A percentile compares a stretch with the other conserved stretches of the same genome.
Evolutionary conservation across 345 rosid genomes (phyloP).

Genomic region (Citropsis articulata): DNA sequence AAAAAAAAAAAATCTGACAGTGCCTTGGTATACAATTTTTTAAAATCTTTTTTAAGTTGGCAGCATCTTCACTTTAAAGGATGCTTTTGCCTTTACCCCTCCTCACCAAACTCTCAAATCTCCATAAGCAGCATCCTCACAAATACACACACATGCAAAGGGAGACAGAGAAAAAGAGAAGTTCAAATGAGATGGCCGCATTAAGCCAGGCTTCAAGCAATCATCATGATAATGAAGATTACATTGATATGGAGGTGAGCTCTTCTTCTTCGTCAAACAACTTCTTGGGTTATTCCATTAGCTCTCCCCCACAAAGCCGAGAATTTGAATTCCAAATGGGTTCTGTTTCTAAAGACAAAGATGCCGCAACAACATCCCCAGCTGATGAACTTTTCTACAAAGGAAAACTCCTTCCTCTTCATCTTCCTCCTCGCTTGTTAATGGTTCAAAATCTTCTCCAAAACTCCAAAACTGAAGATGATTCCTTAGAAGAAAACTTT

Average conservation of each 20-base stretch:
- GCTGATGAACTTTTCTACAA: slow-evolving; percentile 97
- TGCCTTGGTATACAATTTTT: slow-evolving; percentile 14
- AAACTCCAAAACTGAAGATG: slow-evolving; percentile 15
- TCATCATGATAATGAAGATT: slow-evolving; percentile 57
- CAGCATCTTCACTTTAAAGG: slow-evolving; percentile 40
- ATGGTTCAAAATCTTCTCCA: slow-evolving; percentile 76
- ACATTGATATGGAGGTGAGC: slow-evolving; percentile 70
- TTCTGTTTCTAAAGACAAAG: slow-evolving; percentile 36
- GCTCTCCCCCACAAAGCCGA: slow-evolving; percentile 57
- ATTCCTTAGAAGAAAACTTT: slow-evolving; percentile 26
- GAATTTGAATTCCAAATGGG: slow-evolving; percentile 92
- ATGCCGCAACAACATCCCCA: slow-evolving; percentile 41
- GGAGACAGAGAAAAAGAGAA: background rate
- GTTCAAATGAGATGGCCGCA: slow-evolving; percentile 24
- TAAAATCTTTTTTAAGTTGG: slow-evolving; percentile 22
- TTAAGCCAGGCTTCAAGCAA: slow-evolving; percentile 20
- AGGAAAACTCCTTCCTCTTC: slow-evolving; percentile 96
- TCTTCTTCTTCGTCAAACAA: slow-evolving; percentile 43
- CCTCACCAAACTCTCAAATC: slow-evolving; percentile 27
- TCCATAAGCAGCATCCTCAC: slow-evolving; percentile 25
- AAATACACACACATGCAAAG: background rate
- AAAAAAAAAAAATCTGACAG: slow-evolving; percentile 19
- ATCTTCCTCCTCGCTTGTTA: slow-evolving; percentile 72
- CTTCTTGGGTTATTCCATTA: slow-evolving; percentile 39
- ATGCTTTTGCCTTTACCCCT: slow-evolving; percentile 26